A percentile compares a stretch with the other conserved stretches of the same genome.
These are phyloP conservation scores for Pichia occidentalis DNA, from an alignment of 805 yeast species.

Conservation along the genomic window DNA sequence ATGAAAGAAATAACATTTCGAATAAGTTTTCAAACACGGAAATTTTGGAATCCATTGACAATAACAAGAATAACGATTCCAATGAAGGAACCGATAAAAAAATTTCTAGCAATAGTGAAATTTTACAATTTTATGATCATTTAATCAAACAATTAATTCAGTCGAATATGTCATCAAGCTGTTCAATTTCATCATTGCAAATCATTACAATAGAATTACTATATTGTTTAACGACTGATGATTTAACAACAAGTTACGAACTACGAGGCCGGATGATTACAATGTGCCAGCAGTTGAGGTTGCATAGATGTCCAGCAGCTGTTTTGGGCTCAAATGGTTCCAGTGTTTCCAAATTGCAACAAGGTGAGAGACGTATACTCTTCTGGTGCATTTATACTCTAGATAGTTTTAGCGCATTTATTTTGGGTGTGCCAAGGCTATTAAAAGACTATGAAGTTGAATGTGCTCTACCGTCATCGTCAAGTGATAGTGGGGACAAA, in stretches of 20 bases:
- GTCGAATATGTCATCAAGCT: slow-evolving; percentile 51
- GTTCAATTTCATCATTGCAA: slow-evolving; percentile 65
- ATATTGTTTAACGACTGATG: slow-evolving; percentile 68
- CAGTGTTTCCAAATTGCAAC: slow-evolving; percentile 59
- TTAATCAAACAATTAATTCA: slow-evolving; percentile 57
- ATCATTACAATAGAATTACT: slow-evolving; percentile 61
- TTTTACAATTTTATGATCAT: slow-evolving; percentile 48
- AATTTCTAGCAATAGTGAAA: slow-evolving; percentile 24
- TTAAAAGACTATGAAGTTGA: slow-evolving; percentile 77
- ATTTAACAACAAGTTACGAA: slow-evolving; percentile 65
- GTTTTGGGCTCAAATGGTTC: slow-evolving; percentile 63
- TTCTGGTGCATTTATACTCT: slow-evolving; percentile 81
- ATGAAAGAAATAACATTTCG: slow-evolving; percentile 25
- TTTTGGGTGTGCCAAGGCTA: slow-evolving; percentile 76
- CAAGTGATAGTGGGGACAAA: slow-evolving; percentile 30
- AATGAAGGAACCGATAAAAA: slow-evolving; percentile 4
- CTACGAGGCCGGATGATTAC: slow-evolving; percentile 69
- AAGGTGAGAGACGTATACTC: slow-evolving; percentile 72
- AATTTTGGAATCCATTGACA: slow-evolving; percentile 2
- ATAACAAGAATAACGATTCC: slow-evolving; percentile 8
- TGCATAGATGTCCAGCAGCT: slow-evolving; percentile 84
- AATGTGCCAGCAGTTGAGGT: slow-evolving; percentile 78
- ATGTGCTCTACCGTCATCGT: slow-evolving; percentile 68
- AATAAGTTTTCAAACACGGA: neutral
- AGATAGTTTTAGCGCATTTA: slow-evolving; percentile 68